Evolutionary conservation across 225 moss, liverwort and hornwort species (phyloP).

Genomic region (Bryoerythrophyllum caledonicum): DNA sequence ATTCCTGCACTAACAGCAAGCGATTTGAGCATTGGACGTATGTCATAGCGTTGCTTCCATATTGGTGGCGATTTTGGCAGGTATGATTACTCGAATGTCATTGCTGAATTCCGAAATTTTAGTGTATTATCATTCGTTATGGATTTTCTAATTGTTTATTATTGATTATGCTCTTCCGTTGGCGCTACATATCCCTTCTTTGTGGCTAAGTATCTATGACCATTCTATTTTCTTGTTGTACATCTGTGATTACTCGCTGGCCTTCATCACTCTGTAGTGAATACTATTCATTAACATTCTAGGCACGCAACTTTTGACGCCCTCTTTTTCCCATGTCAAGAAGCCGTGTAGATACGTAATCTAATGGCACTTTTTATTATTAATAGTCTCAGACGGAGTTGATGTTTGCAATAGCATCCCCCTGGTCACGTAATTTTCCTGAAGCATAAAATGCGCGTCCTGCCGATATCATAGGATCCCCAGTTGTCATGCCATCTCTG

Average conservation of each 20-base stretch:
- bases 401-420: not conserved
- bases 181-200: slow-evolving; percentile 8
- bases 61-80: slow-evolving; percentile 63
- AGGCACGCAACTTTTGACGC: not conserved
- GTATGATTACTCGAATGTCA: slow-evolving; percentile 22
- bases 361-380: not conserved
- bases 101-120: not conserved
- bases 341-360: not conserved
- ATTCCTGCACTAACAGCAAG: slow-evolving; percentile 41
- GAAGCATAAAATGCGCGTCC: slow-evolving; percentile 2
- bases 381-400: not conserved
- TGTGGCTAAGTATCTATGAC: not conserved
- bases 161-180: not conserved
- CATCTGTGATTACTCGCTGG: not conserved
- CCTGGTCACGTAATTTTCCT: not conserved
- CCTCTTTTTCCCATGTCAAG: not conserved
- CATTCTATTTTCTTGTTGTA: not conserved
- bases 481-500: not conserved
- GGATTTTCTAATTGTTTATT: not conserved
- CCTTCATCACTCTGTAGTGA: slow-evolving; percentile 2
- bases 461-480: not conserved
- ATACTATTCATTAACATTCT: not conserved
- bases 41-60: slow-evolving; percentile 51
- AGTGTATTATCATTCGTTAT: not conserved
- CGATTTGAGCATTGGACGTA: slow-evolving; percentile 45